Conservation (phyloP, 2,329 filamentous ascomycete species). For the Colletotrichum tamarilloi region DNA sequence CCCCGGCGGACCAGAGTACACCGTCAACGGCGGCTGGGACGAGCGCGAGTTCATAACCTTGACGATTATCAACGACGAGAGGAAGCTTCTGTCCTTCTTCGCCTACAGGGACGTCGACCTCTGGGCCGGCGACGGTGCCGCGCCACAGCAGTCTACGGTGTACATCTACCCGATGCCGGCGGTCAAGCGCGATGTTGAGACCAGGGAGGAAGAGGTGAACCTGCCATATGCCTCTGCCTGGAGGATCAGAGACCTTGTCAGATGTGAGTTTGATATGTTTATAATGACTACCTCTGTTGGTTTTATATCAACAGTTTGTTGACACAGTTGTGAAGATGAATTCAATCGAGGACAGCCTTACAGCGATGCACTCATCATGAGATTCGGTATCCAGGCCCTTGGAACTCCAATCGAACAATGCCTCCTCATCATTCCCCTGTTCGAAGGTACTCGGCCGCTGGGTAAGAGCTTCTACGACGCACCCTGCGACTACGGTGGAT, state of each 20-base stretch:
- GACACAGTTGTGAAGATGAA: neutral
- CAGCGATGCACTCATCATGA: neutral
- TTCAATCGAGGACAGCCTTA: neutral
- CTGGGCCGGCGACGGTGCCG: neutral
- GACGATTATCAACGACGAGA: slow-evolving; percentile 2
- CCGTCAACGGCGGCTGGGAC: slow-evolving; percentile 28
- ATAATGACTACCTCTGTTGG: neutral
- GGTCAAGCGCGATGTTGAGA: neutral
- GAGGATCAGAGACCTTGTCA: slow-evolving; percentile 24
- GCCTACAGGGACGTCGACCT: neutral
- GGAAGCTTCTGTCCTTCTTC: neutral
- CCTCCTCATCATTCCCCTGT: slow-evolving; percentile 22
- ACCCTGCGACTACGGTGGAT: slow-evolving; percentile 41
- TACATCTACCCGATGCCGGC: neutral
- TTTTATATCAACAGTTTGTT: neutral
- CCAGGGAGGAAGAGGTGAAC: neutral
- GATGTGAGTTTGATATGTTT: slow-evolving; percentile 17
- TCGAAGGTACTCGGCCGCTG: slow-evolving; percentile 29
- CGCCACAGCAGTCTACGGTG: neutral
- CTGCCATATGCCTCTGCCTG: slow-evolving; percentile 27
- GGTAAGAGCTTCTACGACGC: slow-evolving; percentile 41
- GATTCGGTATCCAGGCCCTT: neutral
- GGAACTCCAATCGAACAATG: slow-evolving; percentile 35
- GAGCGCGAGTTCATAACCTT: neutral
- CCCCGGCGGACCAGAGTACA: neutral